These are phyloP conservation scores for Salix udensis DNA, from an alignment of 345 rosid species.

Conservation along the genomic window DNA sequence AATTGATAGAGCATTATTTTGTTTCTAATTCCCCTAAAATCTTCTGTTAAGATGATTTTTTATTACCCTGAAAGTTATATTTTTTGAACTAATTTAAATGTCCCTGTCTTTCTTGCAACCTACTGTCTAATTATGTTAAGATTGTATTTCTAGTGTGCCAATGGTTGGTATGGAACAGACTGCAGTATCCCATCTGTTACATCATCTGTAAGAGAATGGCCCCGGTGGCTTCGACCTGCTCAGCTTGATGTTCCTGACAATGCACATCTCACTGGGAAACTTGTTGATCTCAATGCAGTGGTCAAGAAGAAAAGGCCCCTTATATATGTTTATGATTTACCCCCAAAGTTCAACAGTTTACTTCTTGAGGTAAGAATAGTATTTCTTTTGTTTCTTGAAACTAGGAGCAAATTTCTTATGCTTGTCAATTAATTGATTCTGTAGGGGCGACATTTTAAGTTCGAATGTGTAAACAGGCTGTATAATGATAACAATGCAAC, in stretches of 20 bases:
- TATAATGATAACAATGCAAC: conserved; percentile 79
- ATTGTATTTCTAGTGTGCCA: conserved; percentile 53
- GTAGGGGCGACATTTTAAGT: conserved; percentile 88
- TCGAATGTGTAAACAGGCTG: conserved; percentile 83
- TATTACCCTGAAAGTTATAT: not conserved
- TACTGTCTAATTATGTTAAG: not conserved
- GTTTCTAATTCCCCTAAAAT: not conserved
- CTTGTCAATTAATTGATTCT: conserved; percentile 25
- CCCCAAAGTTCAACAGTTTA: conserved; percentile 83
- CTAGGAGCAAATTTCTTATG: conserved; percentile 3
- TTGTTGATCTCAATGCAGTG: conserved; percentile 53
- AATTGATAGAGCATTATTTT: not conserved
- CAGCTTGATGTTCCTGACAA: conserved; percentile 58
- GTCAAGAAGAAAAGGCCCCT: conserved; percentile 85
- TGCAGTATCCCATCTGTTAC: conserved; percentile 81
- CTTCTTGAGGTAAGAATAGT: conserved; percentile 77
- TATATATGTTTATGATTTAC: conserved; percentile 89
- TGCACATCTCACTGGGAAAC: conserved; percentile 30
- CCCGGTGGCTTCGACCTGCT: conserved; percentile 90
- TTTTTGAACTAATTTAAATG: not conserved
- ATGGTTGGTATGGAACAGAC: conserved; percentile 88
- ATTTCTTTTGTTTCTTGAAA: conserved; percentile 4
- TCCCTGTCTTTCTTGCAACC: not conserved
- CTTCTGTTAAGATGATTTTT: not conserved
- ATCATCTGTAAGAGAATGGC: conserved; percentile 79